Base-by-base conservation (phyloP, 176 grass and related monocot genomes). In the Carex pumila region DNA sequence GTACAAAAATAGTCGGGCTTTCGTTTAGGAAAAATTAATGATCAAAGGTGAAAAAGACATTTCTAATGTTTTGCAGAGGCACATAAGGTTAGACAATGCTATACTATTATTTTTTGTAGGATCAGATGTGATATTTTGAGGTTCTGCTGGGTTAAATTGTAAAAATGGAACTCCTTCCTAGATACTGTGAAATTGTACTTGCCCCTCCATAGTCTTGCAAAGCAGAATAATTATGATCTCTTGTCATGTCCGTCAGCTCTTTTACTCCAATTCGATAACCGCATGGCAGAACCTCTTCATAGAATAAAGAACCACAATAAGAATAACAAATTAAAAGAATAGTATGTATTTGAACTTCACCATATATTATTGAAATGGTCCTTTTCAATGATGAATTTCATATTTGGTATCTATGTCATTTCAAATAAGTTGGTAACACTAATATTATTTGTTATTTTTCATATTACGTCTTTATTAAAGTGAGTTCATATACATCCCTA, bases 141-240 rank as follows among this genome's bases (percentile, higher is more conserved):
- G 45, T 52, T 75, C 5, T 53, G 11, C 1, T 15, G 66, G 66
- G 47, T 75, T 53, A 45, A 75, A 45, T 77, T 77, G 21, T 76
- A 77, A 56, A 56, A 31, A 50, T 53, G 22, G 9, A 50, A 49
- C 5, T 12, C 50, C 13, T 7, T 4, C 49, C 5, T 8, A 25
- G 22, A 82, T 45, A 68, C 5, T 17, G 36, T 36, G 17, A 71
- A 85, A 88, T 82, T 57, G 62, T 87, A 89, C 88, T 84, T 94
- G 84, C 96, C 96, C 93, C 96, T 60, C 96, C 87, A 87, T 94
- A 89, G 63, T 89, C 89, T 89, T 90, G 89, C 63, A 99, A 61
- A 90, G 78, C 54, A 75, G 93, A 95, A 85, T 84, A 93, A 77
- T 99, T 80, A 84, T 95, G 93, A 87, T 99, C 93, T 72, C 93